Base-by-base conservation (phyloP, 768 basidiomycete species). In the Podaxis sp. region DNA sequence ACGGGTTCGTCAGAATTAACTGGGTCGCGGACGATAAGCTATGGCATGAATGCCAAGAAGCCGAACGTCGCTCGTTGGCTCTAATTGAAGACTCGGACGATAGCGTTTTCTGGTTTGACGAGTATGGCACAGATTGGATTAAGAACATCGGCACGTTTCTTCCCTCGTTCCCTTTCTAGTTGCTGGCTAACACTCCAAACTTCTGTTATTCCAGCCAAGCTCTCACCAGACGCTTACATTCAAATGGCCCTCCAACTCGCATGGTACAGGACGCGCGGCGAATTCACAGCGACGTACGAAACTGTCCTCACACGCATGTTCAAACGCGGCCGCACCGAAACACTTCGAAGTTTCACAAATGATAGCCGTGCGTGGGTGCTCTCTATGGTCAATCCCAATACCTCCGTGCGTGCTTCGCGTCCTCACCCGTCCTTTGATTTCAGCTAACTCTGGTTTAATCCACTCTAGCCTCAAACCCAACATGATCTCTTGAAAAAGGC, bases 181-280 rank as follows among this genome's bases (percentile, higher is more conserved):
- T 42, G 14, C 23, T 53, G 54, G 7, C 42, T 44, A 6, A 44
- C 18, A 9, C 16, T 38, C 48, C n/a, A 21, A 9, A 13, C 38
- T 16, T n/a, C 23, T 42, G 10, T 25, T 64, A 63, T 65, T 10
- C 38, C 62, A 75, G 78, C 75, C 27, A 76, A 77, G 48, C 70
- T 81, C 38, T 76, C 80, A 11, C 86, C 95, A 0, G 95, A 98
- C 68, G 90, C 90, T 1, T 97, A 84, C 73, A 82, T 96, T 52
- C 95, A 98, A 70, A 90, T 96, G 82, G 91, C 86, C 0, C 78
- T 97, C 18, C 95, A 98, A 69, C 82, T 97, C 9, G 95, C 94
- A 3, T 97, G 90, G 88, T 92, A 90, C 75, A 84, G 82, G 69
- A 84, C 86, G 21, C 89, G 87, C 50, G 86, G 85, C 10, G 74